Base-by-base conservation (phyloP, 371 early-diverging fungal species). In the Chytridium lagenaria region DNA sequence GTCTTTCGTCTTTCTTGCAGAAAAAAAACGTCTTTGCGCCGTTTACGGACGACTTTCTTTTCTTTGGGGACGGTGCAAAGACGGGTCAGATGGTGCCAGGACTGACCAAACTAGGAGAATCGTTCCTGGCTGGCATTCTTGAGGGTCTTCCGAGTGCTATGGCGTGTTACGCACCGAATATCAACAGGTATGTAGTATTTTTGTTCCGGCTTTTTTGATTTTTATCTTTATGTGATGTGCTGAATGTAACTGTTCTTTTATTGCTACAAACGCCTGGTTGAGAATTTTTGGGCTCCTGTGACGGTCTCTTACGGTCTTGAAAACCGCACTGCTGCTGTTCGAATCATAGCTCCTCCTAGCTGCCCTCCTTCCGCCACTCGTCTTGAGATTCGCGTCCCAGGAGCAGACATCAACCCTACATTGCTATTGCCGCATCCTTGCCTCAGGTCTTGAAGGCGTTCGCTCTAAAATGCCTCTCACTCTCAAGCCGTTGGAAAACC, bases 281-380 rank as follows among this genome's bases (percentile, higher is more conserved):
- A 88, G 72, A 91, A 90, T 74, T 92, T 88, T 76, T 95, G 93
- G 93, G 92, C 95, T 19, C 94, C 95, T n/a, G 87, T 92, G 1
- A 91, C 85, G 22, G 89, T 92, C 33, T 90, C 91, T 0, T 95
- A 93, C 86, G 94, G 95, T 15, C 77, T 90, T 59, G 93, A 93
- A 71, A 90, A 90, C 67, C 87, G 95, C 30, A 85, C 86, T n/a
- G 85, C 92, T 7, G 90, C 85, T 19, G 85, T 95, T 40, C 89
- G 95, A 36, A 83, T 92, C 59, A 93, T 95, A 68, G 85, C 86
- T 0, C 92, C 93, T 2, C 93, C 93, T 16, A 82, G 88, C 2
- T 85, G 90, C 65, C 86, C 90, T 16, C 75, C 87, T 19, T 81
- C 78, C 55, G 85, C 90, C 1, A 89, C 91, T 0, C 86, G 94